A percentile compares a stretch with the other conserved stretches of the same genome.
phyloP scores from a whole-genome alignment of 2,329 filamentous ascomycete species.

The Pseudocercospora macadamiae region DNA sequence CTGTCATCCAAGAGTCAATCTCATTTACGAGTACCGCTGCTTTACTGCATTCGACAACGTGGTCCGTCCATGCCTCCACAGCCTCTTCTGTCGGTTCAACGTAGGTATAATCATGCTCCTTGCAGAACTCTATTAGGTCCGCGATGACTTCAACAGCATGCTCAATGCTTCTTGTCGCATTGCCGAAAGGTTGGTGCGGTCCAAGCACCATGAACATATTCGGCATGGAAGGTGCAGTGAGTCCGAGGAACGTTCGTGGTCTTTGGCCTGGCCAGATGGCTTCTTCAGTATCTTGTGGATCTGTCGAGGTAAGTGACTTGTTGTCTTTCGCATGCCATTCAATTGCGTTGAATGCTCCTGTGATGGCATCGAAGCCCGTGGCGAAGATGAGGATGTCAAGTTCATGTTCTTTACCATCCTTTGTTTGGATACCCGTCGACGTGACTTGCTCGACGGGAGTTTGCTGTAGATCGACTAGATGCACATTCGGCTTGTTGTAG shows the following conservation, averaged over 20 bases:
- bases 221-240: conserved; percentile 45
- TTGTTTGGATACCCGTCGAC: conserved; percentile 27
- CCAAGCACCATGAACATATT: conserved; percentile 50
- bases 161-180: conserved; percentile 43
- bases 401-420: conserved; percentile 27
- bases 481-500: conserved; percentile 33
- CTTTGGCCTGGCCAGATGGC: conserved; percentile 37
- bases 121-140: conserved; percentile 20
- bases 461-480: conserved; percentile 32
- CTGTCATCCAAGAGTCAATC: conserved; percentile 15
- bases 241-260: conserved; percentile 44
- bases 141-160: conserved; percentile 38
- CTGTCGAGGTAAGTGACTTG: conserved; percentile 38
- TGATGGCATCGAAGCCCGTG: conserved; percentile 44
- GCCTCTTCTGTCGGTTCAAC: conserved; percentile 35
- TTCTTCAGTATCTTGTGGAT: conserved; percentile 38
- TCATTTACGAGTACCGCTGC: conserved; percentile 8
- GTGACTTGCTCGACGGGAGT: conserved; percentile 51
- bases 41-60: conserved; percentile 8
- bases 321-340: conserved; percentile 39
- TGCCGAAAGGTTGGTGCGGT: conserved; percentile 47
- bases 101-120: conserved; percentile 16
- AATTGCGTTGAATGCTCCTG: conserved; percentile 12
- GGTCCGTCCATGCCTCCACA: conserved; percentile 31
- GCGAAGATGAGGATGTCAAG: conserved; percentile 44